Percentiles rank a stretch among this genome's conserved stretches.
phyloP scores from a whole-genome alignment of 305 asterid species.

The Fraxinus greggii region DNA sequence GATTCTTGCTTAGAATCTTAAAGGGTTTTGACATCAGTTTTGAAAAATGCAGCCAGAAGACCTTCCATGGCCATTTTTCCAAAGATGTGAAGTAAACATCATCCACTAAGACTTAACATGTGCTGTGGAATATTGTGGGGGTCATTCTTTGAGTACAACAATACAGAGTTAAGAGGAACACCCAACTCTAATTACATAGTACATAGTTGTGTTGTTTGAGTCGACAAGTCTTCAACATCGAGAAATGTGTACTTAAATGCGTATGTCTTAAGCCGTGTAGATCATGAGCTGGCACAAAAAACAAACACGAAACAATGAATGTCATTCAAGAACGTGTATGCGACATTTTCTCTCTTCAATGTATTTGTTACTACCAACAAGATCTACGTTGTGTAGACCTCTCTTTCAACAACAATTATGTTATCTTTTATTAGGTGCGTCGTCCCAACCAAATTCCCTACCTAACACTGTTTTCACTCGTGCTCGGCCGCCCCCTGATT shows the following conservation, averaged over 20 bases:
- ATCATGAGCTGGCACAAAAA: background rate
- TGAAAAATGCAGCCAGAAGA: constrained; percentile 21
- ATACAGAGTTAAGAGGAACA: background rate
- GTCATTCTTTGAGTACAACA: background rate
- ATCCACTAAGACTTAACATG: background rate
- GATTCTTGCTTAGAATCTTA: constrained; percentile 25
- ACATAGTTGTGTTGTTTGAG: background rate
- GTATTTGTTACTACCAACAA: background rate
- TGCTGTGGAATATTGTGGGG: background rate
- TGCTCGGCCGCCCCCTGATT: background rate
- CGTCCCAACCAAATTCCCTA: background rate
- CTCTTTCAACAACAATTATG: background rate
- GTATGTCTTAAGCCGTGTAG: background rate
- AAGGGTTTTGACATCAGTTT: constrained; percentile 25
- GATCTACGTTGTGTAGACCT: background rate
- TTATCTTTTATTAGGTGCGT: background rate
- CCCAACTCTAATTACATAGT: background rate
- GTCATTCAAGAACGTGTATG: background rate
- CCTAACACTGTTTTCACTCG: background rate
- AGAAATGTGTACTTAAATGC: background rate
- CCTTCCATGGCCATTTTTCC: background rate
- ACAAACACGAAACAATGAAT: background rate
- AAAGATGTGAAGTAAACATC: constrained; percentile 23
- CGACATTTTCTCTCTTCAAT: background rate
- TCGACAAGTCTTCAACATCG: background rate